Conservation (phyloP, 139 green algal species). For the Micractinium conductrix region DNA sequence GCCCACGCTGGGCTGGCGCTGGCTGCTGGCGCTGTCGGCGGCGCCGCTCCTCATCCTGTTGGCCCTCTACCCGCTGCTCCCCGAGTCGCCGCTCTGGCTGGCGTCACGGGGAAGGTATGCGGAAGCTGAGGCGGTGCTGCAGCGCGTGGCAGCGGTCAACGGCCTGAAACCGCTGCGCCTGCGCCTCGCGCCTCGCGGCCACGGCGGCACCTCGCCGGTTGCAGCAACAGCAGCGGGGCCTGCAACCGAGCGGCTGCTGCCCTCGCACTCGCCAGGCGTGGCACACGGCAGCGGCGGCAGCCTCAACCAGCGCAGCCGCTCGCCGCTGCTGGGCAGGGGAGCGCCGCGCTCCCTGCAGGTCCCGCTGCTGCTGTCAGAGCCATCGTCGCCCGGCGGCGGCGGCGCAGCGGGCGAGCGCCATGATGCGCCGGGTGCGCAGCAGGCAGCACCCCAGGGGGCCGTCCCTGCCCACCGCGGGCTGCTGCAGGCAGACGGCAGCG, state of each 20-base stretch:
- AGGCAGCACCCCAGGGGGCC: not conserved
- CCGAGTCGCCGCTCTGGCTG: slow-evolving; percentile 80
- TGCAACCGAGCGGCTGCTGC: not conserved
- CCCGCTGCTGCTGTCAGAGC: not conserved
- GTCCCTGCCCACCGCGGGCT: not conserved
- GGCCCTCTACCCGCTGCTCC: slow-evolving; percentile 70
- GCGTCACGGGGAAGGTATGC: slow-evolving; percentile 11
- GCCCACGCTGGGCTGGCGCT: slow-evolving; percentile 70
- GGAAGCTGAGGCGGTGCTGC: slow-evolving; percentile 62
- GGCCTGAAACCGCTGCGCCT: slow-evolving; percentile 8
- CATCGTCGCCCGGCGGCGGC: too few relatives aligned
- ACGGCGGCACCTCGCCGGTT: too few relatives aligned
- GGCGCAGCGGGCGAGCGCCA: too few relatives aligned
- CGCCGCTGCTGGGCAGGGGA: not conserved
- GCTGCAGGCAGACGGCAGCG: not conserved
- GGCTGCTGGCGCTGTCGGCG: slow-evolving; percentile 62
- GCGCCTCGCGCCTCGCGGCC: too few relatives aligned
- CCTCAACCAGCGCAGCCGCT: not conserved
- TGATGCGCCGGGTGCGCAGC: not conserved
- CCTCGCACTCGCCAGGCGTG: too few relatives aligned
- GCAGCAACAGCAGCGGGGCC: too few relatives aligned
- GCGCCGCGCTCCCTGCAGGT: not conserved
- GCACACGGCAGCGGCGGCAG: not conserved
- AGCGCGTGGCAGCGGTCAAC: slow-evolving; percentile 56
- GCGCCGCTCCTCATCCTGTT: slow-evolving; percentile 62